Evolutionary conservation across 2,329 filamentous ascomycete genomes (phyloP), one percentile per base, ranked within the genome.

Genomic region (Ascochyta viciae-villosae): DNA sequence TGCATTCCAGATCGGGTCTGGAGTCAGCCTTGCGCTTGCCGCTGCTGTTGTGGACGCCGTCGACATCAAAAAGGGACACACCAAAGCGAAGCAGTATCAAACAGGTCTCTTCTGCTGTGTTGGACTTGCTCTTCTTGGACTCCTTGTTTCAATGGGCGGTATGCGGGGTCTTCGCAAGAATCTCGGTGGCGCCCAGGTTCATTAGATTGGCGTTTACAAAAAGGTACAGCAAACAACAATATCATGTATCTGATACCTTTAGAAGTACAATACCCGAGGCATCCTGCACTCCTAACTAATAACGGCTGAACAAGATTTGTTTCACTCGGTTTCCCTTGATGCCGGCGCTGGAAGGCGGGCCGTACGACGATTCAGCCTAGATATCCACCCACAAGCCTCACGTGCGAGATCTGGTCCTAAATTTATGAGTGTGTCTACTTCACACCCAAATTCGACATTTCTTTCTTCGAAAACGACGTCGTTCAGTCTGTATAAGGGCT

Each of bases 401-500:
- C 19, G 19, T 19, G 19, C 19, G 19, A 19, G 19, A 19, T 19
- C 19, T 19, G 19, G 19, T 19, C 2, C 19, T 19, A 19, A 3
- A 29, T 29, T 29, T 29, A 29, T 10, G 27, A 29, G 8, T 29
- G 26, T 27, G 6, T 27, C 26, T 12, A 29, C 24, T 26, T 26
- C 24, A 29, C 10, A 29, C 12, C 27, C 19, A 15, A 31, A 31
- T 12, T 5, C 10, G 4, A 5, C 5, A 15, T 3, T 31, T 31
- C 12, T 3, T 13, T 31, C 29, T 4, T 29, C 4, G 10, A 12
- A 29, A 12, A 29, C 12, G 22, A 31, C 29, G 6, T n/a, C 27
- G 9, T 4, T 54, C 34, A 55, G 26, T 55, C 52, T 9, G 52
- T 55, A 12, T 55, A 55, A 2, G 52, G 52, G 16, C 52, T 55